Evolutionary conservation across 768 basidiomycete genomes (phyloP), one percentile per base, ranked within the genome.

Genomic region (Tylopilus vinaceipallidus): DNA sequence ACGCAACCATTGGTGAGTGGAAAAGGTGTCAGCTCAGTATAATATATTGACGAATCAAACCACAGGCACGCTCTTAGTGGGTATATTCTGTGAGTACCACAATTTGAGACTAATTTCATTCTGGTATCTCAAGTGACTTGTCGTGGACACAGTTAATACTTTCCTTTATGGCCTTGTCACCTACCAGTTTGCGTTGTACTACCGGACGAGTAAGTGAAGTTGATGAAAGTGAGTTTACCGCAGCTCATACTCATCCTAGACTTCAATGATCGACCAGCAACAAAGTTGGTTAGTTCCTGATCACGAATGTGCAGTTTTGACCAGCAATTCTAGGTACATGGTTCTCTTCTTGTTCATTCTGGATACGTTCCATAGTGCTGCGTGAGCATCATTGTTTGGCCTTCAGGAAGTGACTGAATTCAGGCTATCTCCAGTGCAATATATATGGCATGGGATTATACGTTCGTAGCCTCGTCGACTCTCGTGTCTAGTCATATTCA

Each of bases 121-220:
- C 17, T 22, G n/a, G 13, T 5, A n/a, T 6, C 23, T 41, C 26
- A 27, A 11, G 16, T 46, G 29, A 59, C 5, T 3, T 8, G 4
- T 13, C 14, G 16, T 19, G 17, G 24, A 23, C 6, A 6, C 45
- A 63, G 62, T 63, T 33, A 63, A 63, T n/a, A 63, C 62, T 14
- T 63, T 41, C 29, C 54, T 77, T 13, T 77, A 73, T 47, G 75
- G 75, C 1, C 62, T 76, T 17, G 75, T 76, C 50, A 65, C 67
- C 9, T 73, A 69, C 57, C 73, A 75, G 49, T 77, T 76, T 52
- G 63, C 70, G 8, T 56, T 65, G 3, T 76, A 77, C 49, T 64
- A 67, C 53, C 66, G 61, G 42, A 50, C 50, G 33, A 35, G 51
- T 49, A 45, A 43, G 62, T 49, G 3, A 26, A 29, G 4, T 22